Evolutionary conservation across 2,329 filamentous ascomycete species (phyloP), one percentile per base, ranked within the genome.

Genomic region (Fulvia fulva): DNA sequence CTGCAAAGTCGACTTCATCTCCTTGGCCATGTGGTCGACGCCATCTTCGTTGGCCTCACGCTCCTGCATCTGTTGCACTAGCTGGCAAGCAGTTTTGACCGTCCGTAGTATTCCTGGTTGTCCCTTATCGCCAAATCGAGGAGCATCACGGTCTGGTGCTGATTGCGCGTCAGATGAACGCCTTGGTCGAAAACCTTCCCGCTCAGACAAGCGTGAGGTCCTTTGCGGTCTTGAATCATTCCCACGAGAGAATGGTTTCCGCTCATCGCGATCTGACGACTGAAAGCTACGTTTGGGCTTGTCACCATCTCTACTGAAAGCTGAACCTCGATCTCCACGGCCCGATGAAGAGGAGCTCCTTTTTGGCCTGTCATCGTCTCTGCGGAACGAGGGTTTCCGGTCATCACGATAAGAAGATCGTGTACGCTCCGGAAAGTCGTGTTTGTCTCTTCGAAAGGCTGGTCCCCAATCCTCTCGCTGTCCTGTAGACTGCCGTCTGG

Each of bases 21-120:
- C 61, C 19, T 43, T 41, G 12, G 57, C 44, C 43, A 65, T 52
- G n/a, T 57, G 59, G 30, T 58, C 50, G 21, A 61, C 57, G 19
- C 51, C 59, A 28, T 62, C 59, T 46, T 61, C 61, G 22, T 56
- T 34, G 22, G 52, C 58, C 49, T 65, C 55, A 25, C 57, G 56
- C 30, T 63, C 53, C 50, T 62, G 63, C 23, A 65, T 58, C 25
- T 54, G 58, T 46, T 59, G 51, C 16, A 63, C 52, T 16, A 59
- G 57, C 30, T 57, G 60, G 41, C 59, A 63, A 16, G 63, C 63
- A 50, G 59, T 55, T 45, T 61, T 63, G 57, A 65, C 59, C 7
- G 53, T 32, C 26, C 26, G 23, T 26, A 50, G 2, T 11, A 50
- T 7, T 50, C 47, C 47, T 50, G 47, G 22, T 19, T 50, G 12